phyloP scores from a whole-genome alignment of 2,329 filamentous ascomycete species.

The Dryadomyces quercivorus region DNA sequence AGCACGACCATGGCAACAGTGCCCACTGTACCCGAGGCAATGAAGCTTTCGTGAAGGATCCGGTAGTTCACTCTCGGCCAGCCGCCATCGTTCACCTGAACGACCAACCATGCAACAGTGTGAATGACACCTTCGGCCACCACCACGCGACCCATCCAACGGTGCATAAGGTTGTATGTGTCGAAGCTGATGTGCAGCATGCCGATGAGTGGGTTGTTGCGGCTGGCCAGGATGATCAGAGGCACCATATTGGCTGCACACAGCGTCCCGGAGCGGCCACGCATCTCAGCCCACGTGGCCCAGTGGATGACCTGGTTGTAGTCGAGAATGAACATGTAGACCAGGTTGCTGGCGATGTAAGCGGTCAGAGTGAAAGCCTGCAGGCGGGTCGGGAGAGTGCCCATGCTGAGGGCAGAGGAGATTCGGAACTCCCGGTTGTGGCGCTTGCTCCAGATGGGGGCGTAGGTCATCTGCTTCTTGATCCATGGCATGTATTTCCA shows the following conservation, averaged over 20 bases:
- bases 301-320: slow-evolving; percentile 45
- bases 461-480: slow-evolving; percentile 51
- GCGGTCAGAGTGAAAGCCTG: slow-evolving; percentile 44
- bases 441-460: slow-evolving; percentile 50
- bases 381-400: slow-evolving; percentile 53
- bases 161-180: slow-evolving; percentile 83
- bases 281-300: slow-evolving; percentile 65
- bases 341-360: slow-evolving; percentile 48
- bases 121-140: slow-evolving; percentile 60
- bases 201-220: slow-evolving; percentile 84
- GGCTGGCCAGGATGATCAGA: slow-evolving; percentile 73
- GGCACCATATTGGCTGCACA: slow-evolving; percentile 86
- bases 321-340: slow-evolving; percentile 50
- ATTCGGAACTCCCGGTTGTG: slow-evolving; percentile 44
- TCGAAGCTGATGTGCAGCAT: slow-evolving; percentile 85
- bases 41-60: slow-evolving; percentile 48
- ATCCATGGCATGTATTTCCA: slow-evolving; percentile 48
- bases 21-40: slow-evolving; percentile 41
- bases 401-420: slow-evolving; percentile 33
- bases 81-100: slow-evolving; percentile 54
- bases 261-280: slow-evolving; percentile 74
- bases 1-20: slow-evolving; percentile 52
- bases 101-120: slow-evolving; percentile 60
- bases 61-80: slow-evolving; percentile 43
- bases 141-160: slow-evolving; percentile 69